phyloP scores from a whole-genome alignment of 2,329 filamentous ascomycete species.

The Hymenoscyphus scutula region DNA sequence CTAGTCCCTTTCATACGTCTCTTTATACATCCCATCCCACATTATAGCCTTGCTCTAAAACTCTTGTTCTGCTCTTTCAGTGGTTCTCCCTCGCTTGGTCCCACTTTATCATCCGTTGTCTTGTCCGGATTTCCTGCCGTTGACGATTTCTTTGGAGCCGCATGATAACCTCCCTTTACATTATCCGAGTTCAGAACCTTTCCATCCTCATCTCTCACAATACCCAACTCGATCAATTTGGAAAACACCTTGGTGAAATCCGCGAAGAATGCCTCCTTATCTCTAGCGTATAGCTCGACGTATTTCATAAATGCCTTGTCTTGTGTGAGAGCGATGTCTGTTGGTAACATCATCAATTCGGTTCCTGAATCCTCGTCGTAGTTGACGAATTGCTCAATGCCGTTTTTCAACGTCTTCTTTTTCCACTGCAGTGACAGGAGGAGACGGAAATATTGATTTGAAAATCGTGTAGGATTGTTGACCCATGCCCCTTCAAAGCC shows the following conservation, averaged over 20 bases:
- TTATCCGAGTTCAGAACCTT: conserved; percentile 56
- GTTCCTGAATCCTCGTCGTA: conserved; percentile 53
- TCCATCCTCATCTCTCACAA: conserved; percentile 52
- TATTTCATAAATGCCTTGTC: conserved; percentile 53
- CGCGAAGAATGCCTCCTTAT: conserved; percentile 61
- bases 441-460: conserved; percentile 56
- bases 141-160: conserved; percentile 54
- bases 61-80: conserved; percentile 37
- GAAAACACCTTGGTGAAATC: conserved; percentile 58
- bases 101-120: conserved; percentile 34
- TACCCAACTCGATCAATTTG: conserved; percentile 60
- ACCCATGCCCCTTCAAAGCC: conserved; percentile 60
- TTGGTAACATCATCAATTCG: conserved; percentile 65
- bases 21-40: background rate
- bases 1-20: background rate
- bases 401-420: conserved; percentile 50
- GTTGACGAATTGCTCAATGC: conserved; percentile 57
- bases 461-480: conserved; percentile 57
- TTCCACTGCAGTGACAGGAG: conserved; percentile 52
- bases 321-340: conserved; percentile 56
- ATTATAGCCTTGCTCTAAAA: conserved; percentile 19
- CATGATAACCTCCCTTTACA: conserved; percentile 52
- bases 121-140: conserved; percentile 36
- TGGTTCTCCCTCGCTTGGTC: conserved; percentile 40
- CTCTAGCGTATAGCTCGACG: conserved; percentile 57